Conservation (phyloP, 139 green algal genomes). For the Closterium sp. region DNA sequence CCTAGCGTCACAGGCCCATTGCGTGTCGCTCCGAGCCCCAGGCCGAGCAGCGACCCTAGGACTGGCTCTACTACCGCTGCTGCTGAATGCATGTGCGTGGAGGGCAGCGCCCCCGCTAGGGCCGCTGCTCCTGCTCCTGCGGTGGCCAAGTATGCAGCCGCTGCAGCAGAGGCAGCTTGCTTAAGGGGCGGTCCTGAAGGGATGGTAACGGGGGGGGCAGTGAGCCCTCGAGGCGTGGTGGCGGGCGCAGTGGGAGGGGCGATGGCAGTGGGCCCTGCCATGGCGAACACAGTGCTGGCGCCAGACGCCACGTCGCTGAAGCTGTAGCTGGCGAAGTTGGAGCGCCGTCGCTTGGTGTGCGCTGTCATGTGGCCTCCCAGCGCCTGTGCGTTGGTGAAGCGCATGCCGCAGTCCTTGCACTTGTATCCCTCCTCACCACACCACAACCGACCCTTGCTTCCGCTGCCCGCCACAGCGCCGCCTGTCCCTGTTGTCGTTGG, state of each 20-base stretch:
- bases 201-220: background rate
- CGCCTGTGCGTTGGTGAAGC: slow-evolving; percentile 10
- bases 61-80: background rate
- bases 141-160: background rate
- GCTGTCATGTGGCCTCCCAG: slow-evolving; percentile 6
- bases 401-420: slow-evolving; percentile 15
- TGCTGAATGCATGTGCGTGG: background rate
- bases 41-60: background rate
- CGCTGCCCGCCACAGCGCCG: background rate
- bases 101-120: background rate
- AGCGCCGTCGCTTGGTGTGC: slow-evolving; percentile 1
- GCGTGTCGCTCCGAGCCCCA: background rate
- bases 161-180: background rate
- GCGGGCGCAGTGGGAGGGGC: background rate
- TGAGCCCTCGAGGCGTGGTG: background rate
- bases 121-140: background rate
- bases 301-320: background rate
- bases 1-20: background rate
- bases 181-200: background rate
- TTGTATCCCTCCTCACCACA: background rate
- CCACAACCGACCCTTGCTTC: background rate
- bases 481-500: background rate
- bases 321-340: slow-evolving; percentile 1
- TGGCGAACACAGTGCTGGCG: background rate
- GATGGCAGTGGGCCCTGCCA: background rate